Evolutionary conservation across 768 basidiomycete genomes (phyloP).

Genomic region (Macrolepiota fuliginosa): DNA sequence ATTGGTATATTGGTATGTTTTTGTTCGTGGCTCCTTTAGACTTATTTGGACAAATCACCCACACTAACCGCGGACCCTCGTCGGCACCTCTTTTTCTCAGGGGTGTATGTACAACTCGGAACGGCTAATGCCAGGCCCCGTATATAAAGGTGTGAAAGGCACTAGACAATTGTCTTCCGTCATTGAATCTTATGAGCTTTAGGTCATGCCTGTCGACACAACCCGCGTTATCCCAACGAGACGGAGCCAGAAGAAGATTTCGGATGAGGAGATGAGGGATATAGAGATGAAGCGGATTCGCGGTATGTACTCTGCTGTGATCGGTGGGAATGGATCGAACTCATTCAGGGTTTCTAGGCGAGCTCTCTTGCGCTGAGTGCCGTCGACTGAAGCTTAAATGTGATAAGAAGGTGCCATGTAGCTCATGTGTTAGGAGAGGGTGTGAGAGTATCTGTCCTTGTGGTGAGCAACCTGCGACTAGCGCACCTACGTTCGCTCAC

Average conservation of each 20-base stretch:
- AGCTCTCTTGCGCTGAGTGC: slow-evolving; percentile 55
- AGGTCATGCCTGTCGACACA: slow-evolving; percentile 42
- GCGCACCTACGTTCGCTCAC: neutral
- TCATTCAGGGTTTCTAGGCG: slow-evolving; percentile 28
- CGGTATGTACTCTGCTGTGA: slow-evolving; percentile 27
- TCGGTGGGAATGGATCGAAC: slow-evolving; percentile 2
- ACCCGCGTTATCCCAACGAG: slow-evolving; percentile 36
- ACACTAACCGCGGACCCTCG: neutral
- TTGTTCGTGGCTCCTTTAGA: neutral
- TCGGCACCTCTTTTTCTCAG: neutral
- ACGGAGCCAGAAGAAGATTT: slow-evolving; percentile 39
- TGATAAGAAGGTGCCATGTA: slow-evolving; percentile 51
- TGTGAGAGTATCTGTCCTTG: slow-evolving; percentile 67
- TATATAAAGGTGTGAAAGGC: neutral
- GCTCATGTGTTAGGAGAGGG: slow-evolving; percentile 51
- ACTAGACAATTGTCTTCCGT: neutral
- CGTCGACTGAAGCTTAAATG: slow-evolving; percentile 49
- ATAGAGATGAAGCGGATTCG: slow-evolving; percentile 49
- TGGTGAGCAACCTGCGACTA: slow-evolving; percentile 29
- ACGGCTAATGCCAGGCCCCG: neutral
- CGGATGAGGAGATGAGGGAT: slow-evolving; percentile 50
- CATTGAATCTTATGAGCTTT: neutral
- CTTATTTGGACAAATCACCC: neutral
- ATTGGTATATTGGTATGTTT: neutral
- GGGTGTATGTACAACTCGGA: neutral